Evolutionary conservation across 305 asterid genomes (phyloP).

Genomic region (Solanum aculeatissimum): DNA sequence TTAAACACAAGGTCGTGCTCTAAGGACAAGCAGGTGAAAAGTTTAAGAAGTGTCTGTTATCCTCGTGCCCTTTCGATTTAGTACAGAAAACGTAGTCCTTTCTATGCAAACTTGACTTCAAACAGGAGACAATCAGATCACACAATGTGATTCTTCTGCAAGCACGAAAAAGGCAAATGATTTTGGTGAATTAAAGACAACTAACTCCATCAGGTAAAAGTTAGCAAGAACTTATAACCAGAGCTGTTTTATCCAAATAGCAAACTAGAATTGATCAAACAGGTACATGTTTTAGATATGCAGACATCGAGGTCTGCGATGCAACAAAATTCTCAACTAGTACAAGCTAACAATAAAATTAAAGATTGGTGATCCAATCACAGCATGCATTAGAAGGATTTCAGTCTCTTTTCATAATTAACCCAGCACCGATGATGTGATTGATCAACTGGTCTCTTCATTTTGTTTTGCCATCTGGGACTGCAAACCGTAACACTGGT

Average conservation of each 20-base stretch:
- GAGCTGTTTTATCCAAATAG: neutral
- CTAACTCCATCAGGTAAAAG: neutral
- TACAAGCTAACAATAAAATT: neutral
- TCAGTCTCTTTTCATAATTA: neutral
- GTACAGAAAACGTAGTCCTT: neutral
- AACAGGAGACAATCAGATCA: neutral
- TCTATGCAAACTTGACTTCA: neutral
- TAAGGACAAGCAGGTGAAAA: too few relatives aligned
- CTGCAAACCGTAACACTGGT: constrained; percentile 42
- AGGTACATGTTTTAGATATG: neutral
- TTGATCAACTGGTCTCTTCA: neutral
- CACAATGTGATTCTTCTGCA: neutral
- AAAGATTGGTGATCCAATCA: neutral
- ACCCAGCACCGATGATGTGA: neutral
- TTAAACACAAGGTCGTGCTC: too few relatives aligned
- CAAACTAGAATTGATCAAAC: neutral
- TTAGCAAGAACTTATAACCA: neutral
- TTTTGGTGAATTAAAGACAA: neutral
- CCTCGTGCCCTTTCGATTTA: neutral
- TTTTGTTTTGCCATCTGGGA: constrained; percentile 6
- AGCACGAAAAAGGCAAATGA: neutral
- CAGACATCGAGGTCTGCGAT: neutral
- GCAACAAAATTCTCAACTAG: neutral
- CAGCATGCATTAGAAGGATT: neutral
- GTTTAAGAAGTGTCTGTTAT: neutral